Conservation (phyloP, 192 early-diverging fungal species). For the Coemansia sp. region DNA sequence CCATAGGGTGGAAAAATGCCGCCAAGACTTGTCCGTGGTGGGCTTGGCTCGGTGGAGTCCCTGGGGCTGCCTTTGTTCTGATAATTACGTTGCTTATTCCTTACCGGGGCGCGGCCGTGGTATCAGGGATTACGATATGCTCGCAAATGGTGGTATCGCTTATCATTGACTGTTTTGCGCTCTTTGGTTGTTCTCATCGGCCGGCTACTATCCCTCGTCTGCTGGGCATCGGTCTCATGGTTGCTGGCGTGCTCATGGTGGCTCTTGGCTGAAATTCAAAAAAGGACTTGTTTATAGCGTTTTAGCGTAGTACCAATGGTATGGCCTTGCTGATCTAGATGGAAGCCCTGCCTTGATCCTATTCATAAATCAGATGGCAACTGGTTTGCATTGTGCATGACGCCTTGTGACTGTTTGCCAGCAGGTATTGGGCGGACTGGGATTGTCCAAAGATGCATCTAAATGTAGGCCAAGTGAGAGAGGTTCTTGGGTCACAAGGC, state of each 20-base stretch:
- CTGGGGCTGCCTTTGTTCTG: conserved; percentile 45
- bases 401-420: neutral
- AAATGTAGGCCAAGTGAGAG: neutral
- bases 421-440: neutral
- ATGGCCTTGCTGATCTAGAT: neutral
- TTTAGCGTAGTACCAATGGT: neutral
- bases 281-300: neutral
- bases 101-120: conserved; percentile 48
- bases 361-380: neutral
- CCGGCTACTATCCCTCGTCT: conserved; percentile 35
- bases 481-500: neutral
- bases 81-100: conserved; percentile 53
- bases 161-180: conserved; percentile 45
- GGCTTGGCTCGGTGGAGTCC: conserved; percentile 49
- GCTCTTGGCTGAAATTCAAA: conserved; percentile 27
- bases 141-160: conserved; percentile 48
- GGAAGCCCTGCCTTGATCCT: neutral
- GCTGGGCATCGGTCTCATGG: conserved; percentile 27
- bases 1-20: conserved; percentile 42
- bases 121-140: conserved; percentile 51
- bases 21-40: conserved; percentile 52
- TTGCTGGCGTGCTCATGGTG: conserved; percentile 54
- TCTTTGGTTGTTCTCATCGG: conserved; percentile 44
- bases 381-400: neutral
- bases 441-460: neutral